These are phyloP conservation scores for Botrytis pseudocinerea DNA, from an alignment of 2,329 filamentous ascomycete species.

Conservation along the genomic window DNA sequence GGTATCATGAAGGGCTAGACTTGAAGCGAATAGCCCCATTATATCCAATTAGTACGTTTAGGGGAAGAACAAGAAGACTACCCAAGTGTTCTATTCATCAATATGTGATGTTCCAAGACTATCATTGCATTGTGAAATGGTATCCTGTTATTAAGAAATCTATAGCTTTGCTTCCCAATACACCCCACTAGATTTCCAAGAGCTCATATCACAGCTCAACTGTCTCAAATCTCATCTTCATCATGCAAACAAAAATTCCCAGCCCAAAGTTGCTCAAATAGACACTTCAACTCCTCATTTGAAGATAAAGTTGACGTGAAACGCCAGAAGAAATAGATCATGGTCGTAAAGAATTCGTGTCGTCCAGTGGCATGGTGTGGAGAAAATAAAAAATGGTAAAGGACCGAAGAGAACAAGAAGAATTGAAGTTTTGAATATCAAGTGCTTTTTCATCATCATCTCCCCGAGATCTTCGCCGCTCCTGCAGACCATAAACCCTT, in stretches of 20 bases:
- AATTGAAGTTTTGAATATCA: constrained; percentile 16
- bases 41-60: not conserved
- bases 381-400: constrained; percentile 5
- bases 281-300: constrained; percentile 6
- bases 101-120: not conserved
- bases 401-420: not conserved
- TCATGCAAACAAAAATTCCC: not conserved
- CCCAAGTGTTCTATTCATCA: not conserved
- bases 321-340: constrained; percentile 7
- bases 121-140: constrained; percentile 14
- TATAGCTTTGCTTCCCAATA: not conserved
- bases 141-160: constrained; percentile 18
- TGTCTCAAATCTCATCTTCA: constrained; percentile 14
- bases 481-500: constrained; percentile 50
- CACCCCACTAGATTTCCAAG: constrained; percentile 11
- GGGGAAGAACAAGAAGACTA: not conserved
- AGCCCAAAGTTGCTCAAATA: constrained; percentile 1
- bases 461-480: constrained; percentile 33
- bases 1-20: constrained; percentile 8
- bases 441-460: constrained; percentile 25
- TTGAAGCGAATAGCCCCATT: not conserved
- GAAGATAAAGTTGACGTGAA: not conserved
- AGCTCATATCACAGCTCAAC: not conserved
- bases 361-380: not conserved
- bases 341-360: not conserved